Evolutionary conservation across 805 yeast genomes (phyloP), one percentile per base, ranked within the genome.

Genomic region (Limtongia smithiae): DNA sequence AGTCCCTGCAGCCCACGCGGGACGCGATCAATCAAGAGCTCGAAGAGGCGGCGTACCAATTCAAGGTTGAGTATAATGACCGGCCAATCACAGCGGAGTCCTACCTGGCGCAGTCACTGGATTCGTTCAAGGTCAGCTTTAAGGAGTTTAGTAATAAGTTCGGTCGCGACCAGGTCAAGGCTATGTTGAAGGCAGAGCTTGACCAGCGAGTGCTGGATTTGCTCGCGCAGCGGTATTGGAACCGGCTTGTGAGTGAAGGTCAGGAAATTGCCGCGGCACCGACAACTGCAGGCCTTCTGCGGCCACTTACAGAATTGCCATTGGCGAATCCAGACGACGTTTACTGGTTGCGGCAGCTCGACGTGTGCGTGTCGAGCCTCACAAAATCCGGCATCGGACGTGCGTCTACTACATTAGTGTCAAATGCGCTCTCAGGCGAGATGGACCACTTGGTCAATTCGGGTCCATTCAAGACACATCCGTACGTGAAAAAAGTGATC

Each of bases 61-160:
- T 88, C 71, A 93, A 93, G 66, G 99, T 93, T 21, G 97, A 93
- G 67, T 93, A 89, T 68, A 93, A 93, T 64, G 99, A 93, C 67
- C 79, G 97, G 46, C 86, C 84, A 31, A 73, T 93, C 55, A 93
- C 99, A 0, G 95, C 97, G 14, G 93, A 89, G 62, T 87, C 95
- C 50, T 93, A 93, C 64, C 74, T 93, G 59, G 95, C 97, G 20
- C 91, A 86, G 63, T 87, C 93, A 48, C 79, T 93, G 30, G 99
- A 93, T 66, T 71, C 85, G 42, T 74, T 94, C 62, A 93, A 93
- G 66, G 73, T 85, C 34, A 83, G 88, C 0, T 82, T 91, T 51
- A 91, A 93, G 65, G 96, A 91, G 55, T 77, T 94, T 58, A 83
- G 90, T 60, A 82, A 81, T 53, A 77, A 78, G 49, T 88, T 91